phyloP scores from a whole-genome alignment of 1,139 yeast species.

The Taphrina betulina region DNA sequence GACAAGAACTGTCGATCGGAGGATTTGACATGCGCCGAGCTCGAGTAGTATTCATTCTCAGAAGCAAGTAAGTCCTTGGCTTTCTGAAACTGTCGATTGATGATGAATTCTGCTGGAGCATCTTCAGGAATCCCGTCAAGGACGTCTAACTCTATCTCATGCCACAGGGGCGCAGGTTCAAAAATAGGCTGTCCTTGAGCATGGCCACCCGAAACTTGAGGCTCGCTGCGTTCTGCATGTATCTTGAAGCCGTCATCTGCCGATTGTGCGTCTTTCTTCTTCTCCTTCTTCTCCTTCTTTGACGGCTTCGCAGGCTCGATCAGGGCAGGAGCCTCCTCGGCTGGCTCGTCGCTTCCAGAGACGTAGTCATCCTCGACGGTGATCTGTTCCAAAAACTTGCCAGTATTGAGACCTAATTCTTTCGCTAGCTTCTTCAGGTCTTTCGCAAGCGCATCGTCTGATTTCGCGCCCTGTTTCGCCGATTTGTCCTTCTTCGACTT shows the following conservation, averaged over 20 bases:
- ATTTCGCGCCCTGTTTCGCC: slow-evolving; percentile 56
- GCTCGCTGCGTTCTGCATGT: slow-evolving; percentile 40
- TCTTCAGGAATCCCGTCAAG: slow-evolving; percentile 36
- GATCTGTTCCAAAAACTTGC: slow-evolving; percentile 60
- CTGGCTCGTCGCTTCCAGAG: slow-evolving; percentile 40
- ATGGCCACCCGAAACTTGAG: slow-evolving; percentile 13
- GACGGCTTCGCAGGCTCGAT: slow-evolving; percentile 41
- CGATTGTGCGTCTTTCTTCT: slow-evolving; percentile 41
- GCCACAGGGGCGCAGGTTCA: slow-evolving; percentile 26
- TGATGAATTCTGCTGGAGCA: slow-evolving; percentile 51
- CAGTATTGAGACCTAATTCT: slow-evolving; percentile 54
- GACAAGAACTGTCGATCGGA: slow-evolving; percentile 87
- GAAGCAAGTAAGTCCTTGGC: slow-evolving; percentile 65
- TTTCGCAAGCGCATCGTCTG: slow-evolving; percentile 59
- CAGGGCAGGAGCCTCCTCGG: slow-evolving; percentile 39
- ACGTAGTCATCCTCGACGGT: slow-evolving; percentile 55
- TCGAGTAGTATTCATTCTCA: slow-evolving; percentile 57
- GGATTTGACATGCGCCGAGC: slow-evolving; percentile 37
- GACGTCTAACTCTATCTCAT: slow-evolving; percentile 16
- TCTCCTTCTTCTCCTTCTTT: slow-evolving; percentile 45
- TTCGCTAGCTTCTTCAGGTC: slow-evolving; percentile 48
- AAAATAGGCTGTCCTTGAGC: slow-evolving; percentile 15
- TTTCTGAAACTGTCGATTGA: slow-evolving; percentile 60
- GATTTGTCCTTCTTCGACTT: slow-evolving; percentile 46
- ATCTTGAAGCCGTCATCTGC: slow-evolving; percentile 38